Percentiles rank a stretch among this genome's conserved stretches.
phyloP scores from a whole-genome alignment of 108 stramenopile species.

The Fragilaria radians region DNA sequence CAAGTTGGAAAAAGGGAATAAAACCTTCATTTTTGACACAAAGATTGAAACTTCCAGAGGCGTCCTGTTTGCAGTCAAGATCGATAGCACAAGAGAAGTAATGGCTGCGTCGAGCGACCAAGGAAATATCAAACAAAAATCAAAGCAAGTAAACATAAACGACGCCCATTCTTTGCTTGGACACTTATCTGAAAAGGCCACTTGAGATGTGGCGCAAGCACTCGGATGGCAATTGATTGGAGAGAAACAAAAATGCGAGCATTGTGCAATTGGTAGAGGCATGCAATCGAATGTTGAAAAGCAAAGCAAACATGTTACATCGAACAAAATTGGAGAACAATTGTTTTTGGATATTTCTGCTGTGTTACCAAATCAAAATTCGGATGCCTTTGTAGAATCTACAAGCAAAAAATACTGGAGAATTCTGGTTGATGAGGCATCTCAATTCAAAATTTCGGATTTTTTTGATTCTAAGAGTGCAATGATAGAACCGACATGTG shows the following conservation, averaged over 20 bases:
- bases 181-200: constrained; percentile 14
- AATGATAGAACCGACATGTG: constrained; percentile 14
- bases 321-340: constrained; percentile 6
- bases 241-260: constrained; percentile 14
- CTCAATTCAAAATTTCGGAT: constrained; percentile 9
- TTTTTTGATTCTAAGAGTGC: constrained; percentile 5
- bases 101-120: too few species aligned
- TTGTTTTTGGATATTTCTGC: constrained; percentile 19
- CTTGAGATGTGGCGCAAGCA: constrained; percentile 8
- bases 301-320: neutral
- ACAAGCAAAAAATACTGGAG: constrained; percentile 10
- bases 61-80: constrained; percentile 10
- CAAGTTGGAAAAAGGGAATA: constrained; percentile 12
- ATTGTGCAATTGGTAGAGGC: constrained; percentile 14
- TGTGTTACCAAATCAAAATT: too few species aligned
- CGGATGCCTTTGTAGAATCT: neutral
- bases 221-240: constrained; percentile 19
- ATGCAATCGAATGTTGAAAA: constrained; percentile 18
- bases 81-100: too few species aligned
- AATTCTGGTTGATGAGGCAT: too few species aligned
- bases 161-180: constrained; percentile 16
- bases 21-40: constrained; percentile 25
- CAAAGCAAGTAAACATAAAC: too few species aligned
- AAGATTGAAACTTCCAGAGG: constrained; percentile 17
- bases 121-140: too few species aligned